Base-by-base conservation (phyloP, 257 asterid species). In the Paulownia fortunei region DNA sequence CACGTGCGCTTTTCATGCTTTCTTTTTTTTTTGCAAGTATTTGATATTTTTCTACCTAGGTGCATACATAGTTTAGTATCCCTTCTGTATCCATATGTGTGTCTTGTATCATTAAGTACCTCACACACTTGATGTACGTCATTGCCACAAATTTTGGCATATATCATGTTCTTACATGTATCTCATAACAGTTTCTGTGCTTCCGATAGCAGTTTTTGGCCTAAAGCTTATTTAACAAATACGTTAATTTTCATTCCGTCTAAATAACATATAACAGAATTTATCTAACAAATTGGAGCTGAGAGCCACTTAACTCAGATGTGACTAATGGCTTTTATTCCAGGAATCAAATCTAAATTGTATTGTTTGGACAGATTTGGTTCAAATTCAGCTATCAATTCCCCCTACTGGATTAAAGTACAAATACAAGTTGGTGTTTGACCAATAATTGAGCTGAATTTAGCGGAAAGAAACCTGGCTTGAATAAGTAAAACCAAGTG, bases 401-500 rank as follows among this genome's bases (percentile, higher is more conserved):
- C 51, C 23, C 64, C 36, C 59, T 23, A 23, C 36, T 19, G 12
- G 49, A 36, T 54, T 4, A 52, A 21, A 44, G 34, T 46, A 49
- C 71, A 74, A 21, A 30, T 36, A 23, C 23, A 36, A 26, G 24
- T 34, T 24, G 18, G 37, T 11, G 37, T 59, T 58, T 58, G 49
- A 11, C 12, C 61, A n/a, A n/a, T n/a, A 27, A 46, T 9, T 58
- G 26, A 24, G 69, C 56, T 59, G 72, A 74, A 27, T n/a, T 42
- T 64, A 19, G 42, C 34, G 27, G n/a, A 26, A 73, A 58, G 6
- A 9, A n/a, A 61, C 32, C 64, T 60, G 79, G 79, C 54, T 44
- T 61, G 58, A 49, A 46, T 9, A 32, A 74, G 61, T 27, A 62
- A 30, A 46, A 52, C 41, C 73, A 75, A 32, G 54, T 10, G 19